These are phyloP conservation scores for Sisymbrium irio DNA, from an alignment of 345 rosid genomes.

Conservation along the genomic window DNA sequence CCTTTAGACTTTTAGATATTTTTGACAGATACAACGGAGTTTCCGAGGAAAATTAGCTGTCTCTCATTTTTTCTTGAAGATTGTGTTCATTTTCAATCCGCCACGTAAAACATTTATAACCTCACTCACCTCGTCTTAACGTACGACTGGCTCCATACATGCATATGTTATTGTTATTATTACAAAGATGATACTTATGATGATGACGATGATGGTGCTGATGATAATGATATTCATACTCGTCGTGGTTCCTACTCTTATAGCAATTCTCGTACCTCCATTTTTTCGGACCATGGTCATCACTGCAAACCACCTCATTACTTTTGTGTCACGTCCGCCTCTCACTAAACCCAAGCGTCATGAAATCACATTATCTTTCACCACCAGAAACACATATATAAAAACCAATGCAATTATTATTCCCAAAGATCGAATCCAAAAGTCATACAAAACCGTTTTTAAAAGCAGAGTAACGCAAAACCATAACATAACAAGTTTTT, in stretches of 20 bases:
- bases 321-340: slow-evolving; percentile 23
- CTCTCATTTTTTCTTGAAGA: neutral
- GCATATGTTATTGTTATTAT: slow-evolving; percentile 30
- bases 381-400: too few relatives aligned
- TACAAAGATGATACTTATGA: slow-evolving; percentile 1
- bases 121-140: slow-evolving; percentile 62
- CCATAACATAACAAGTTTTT: too few relatives aligned
- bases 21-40: neutral
- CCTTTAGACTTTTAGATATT: neutral
- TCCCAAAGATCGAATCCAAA: too few relatives aligned
- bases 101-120: slow-evolving; percentile 24
- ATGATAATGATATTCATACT: slow-evolving; percentile 16
- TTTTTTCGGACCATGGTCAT: slow-evolving; percentile 18
- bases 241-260: slow-evolving; percentile 30
- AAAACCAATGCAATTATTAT: too few relatives aligned
- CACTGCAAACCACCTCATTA: neutral
- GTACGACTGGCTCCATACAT: slow-evolving; percentile 56
- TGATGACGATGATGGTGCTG: slow-evolving; percentile 25
- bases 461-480: too few relatives aligned
- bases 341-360: too few relatives aligned
- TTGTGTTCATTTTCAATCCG: slow-evolving; percentile 7
- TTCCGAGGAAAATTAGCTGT: neutral
- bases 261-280: slow-evolving; percentile 49
- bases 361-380: too few relatives aligned
- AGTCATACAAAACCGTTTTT: too few relatives aligned